Conservation (phyloP, 2,329 filamentous ascomycete genomes). For the Lachnum nothofagi region DNA sequence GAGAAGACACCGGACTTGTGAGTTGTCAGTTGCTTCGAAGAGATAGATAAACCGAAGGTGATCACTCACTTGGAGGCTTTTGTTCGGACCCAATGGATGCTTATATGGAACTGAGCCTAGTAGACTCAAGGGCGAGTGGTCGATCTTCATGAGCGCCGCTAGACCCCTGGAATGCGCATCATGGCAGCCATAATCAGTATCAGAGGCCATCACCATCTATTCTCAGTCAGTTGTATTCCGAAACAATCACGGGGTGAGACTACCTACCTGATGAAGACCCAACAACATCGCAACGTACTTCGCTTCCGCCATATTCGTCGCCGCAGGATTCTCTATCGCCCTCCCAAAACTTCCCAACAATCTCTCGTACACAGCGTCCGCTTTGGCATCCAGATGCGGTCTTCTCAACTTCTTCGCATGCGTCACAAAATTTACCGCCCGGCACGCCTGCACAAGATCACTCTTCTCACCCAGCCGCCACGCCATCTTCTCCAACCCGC, state of each 20-base stretch:
- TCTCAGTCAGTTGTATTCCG: not conserved
- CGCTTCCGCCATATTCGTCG: constrained; percentile 10
- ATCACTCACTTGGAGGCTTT: not conserved
- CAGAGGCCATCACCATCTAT: constrained; percentile 18
- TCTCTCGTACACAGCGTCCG: constrained; percentile 16
- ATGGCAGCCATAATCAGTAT: constrained; percentile 13
- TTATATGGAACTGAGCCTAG: not conserved
- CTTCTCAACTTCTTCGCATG: constrained; percentile 20
- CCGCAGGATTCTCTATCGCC: constrained; percentile 12
- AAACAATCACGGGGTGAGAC: not conserved
- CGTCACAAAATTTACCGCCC: constrained; percentile 18
- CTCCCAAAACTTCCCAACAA: constrained; percentile 17
- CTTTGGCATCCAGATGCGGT: constrained; percentile 14
- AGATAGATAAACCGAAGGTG: not conserved
- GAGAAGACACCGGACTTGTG: constrained; percentile 6
- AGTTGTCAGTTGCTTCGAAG: not conserved
- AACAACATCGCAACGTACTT: constrained; percentile 21
- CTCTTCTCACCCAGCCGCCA: constrained; percentile 16
- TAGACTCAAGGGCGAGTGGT: constrained; percentile 8
- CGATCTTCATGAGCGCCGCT: constrained; percentile 10
- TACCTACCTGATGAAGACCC: constrained; percentile 23
- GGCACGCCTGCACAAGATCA: constrained; percentile 22
- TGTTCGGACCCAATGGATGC: not conserved
- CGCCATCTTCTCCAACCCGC: constrained; percentile 16
- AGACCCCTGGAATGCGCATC: constrained; percentile 19